phyloP scores from a whole-genome alignment of 305 asterid species.

The Fraxinus platypoda region DNA sequence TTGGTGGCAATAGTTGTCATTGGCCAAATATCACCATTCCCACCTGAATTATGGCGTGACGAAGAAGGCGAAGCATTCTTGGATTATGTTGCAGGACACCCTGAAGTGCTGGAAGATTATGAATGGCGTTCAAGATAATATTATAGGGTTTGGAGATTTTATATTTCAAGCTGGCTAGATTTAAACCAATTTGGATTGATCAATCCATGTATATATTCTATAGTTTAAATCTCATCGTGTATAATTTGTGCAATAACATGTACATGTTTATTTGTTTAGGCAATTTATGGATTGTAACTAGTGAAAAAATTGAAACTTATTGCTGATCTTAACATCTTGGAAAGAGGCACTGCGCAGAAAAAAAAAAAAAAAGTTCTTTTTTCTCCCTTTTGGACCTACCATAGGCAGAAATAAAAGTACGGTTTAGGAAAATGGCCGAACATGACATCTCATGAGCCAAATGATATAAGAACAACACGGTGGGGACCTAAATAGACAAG shows the following conservation, averaged over 20 bases:
- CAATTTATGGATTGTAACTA: neutral
- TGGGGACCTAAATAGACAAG: too few species aligned
- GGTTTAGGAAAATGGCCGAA: too few species aligned
- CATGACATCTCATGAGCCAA: too few species aligned
- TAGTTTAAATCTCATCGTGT: neutral
- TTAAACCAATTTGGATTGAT: neutral
- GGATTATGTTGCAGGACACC: constrained; percentile 40
- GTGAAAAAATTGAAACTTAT: neutral
- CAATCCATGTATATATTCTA: neutral
- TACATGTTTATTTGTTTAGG: neutral
- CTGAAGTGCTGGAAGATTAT: constrained; percentile 28
- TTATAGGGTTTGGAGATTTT: neutral
- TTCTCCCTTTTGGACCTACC: too few species aligned
- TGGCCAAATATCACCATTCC: constrained; percentile 36
- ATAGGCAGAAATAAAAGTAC: too few species aligned
- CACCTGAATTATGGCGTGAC: constrained; percentile 26
- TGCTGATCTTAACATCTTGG: neutral
- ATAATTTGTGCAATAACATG: neutral
- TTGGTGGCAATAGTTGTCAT: constrained; percentile 38
- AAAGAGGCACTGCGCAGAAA: neutral
- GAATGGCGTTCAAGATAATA: neutral
- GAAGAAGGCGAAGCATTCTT: constrained; percentile 41
- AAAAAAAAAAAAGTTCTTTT: too few species aligned
- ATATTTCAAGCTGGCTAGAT: neutral
- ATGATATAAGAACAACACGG: too few species aligned